These are phyloP conservation scores for Cordyceps cateniannulata DNA, from an alignment of 2,329 filamentous ascomycete genomes.

Conservation along the genomic window DNA sequence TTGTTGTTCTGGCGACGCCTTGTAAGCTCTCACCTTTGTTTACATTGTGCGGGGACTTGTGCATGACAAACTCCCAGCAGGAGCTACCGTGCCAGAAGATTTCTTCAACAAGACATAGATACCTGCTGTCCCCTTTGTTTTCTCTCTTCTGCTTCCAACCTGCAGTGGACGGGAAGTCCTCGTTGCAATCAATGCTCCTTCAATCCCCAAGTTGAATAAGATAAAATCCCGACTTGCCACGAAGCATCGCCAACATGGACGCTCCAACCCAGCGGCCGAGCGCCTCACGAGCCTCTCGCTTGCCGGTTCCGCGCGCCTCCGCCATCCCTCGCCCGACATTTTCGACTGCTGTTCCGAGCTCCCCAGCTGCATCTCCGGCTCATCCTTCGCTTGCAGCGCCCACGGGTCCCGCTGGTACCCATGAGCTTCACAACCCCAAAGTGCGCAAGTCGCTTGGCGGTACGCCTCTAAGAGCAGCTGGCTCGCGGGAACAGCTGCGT, in stretches of 20 bases:
- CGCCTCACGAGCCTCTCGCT: constrained; percentile 32
- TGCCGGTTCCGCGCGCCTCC: constrained; percentile 30
- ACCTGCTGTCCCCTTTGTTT: not conserved
- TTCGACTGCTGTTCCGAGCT: constrained; percentile 17
- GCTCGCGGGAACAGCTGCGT: constrained; percentile 34
- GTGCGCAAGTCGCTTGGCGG: constrained; percentile 28
- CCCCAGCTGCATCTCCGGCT: constrained; percentile 21
- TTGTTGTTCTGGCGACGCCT: not conserved
- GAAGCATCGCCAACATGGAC: constrained; percentile 22
- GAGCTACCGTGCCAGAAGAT: not conserved
- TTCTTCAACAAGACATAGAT: not conserved
- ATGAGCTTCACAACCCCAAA: constrained; percentile 33
- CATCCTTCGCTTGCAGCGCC: constrained; percentile 20
- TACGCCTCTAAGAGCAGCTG: not conserved
- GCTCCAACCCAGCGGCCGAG: constrained; percentile 29
- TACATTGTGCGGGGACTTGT: constrained; percentile 5
- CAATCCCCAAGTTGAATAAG: not conserved
- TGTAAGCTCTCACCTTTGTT: constrained; percentile 1
- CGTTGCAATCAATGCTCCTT: not conserved
- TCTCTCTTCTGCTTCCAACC: not conserved
- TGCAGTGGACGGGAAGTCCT: not conserved
- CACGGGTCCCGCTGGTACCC: constrained; percentile 13
- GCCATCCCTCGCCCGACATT: constrained; percentile 25
- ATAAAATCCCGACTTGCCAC: not conserved
- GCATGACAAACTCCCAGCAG: not conserved